These are phyloP conservation scores for Arctium lappa DNA, from an alignment of 129 eudicot species.

Conservation along the genomic window DNA sequence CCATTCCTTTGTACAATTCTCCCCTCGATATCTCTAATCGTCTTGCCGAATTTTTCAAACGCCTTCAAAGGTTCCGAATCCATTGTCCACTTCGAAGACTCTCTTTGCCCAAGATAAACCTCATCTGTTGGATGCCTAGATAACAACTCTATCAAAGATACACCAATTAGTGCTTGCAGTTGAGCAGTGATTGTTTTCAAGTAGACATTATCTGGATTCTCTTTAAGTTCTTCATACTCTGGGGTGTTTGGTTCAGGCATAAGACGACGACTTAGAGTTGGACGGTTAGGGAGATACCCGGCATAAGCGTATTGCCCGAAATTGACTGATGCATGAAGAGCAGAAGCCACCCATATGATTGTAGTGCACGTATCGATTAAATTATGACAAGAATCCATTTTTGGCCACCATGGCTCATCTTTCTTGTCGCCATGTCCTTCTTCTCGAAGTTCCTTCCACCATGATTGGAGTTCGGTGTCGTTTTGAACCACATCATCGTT, in stretches of 20 bases:
- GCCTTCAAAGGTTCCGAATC: constrained; percentile 46
- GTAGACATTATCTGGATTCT: constrained; percentile 46
- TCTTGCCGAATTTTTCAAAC: constrained; percentile 48
- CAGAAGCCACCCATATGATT: constrained; percentile 79
- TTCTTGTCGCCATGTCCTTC: constrained; percentile 80
- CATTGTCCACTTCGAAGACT: constrained; percentile 48
- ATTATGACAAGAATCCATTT: constrained; percentile 40
- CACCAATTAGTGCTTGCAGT: constrained; percentile 45
- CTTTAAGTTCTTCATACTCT: constrained; percentile 50
- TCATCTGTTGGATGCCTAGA: constrained; percentile 73
- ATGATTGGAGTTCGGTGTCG: constrained; percentile 54
- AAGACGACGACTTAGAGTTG: constrained; percentile 49
- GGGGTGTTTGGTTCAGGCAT: constrained; percentile 54
- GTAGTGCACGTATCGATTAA: constrained; percentile 51
- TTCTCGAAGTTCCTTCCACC: constrained; percentile 76
- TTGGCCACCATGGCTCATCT: constrained; percentile 69
- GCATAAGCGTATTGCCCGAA: constrained; percentile 81
- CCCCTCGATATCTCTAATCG: constrained; percentile 40
- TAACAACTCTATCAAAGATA: constrained; percentile 54
- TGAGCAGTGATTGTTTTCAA: constrained; percentile 59
- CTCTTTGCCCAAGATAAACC: constrained; percentile 68
- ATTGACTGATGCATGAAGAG: constrained; percentile 74
- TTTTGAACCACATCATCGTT: constrained; percentile 31
- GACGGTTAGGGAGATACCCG: constrained; percentile 70
- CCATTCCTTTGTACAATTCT: constrained; percentile 39